phyloP scores from a whole-genome alignment of 805 yeast species.

The Sugiyamaella chiloensis region DNA sequence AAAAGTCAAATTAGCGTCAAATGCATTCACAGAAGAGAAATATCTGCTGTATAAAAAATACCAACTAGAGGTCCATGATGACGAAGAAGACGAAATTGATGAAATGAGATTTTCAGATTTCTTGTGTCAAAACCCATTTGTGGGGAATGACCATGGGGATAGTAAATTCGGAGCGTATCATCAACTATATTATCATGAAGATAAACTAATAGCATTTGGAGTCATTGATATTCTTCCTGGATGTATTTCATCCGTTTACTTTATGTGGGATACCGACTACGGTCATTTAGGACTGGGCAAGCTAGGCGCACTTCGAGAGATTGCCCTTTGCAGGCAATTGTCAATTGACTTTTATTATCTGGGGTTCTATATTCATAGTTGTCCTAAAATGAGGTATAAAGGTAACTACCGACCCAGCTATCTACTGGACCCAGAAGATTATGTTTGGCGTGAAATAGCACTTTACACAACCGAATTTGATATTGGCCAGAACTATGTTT shows the following conservation, averaged over 20 bases:
- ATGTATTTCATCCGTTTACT: conserved; percentile 72
- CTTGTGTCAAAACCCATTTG: conserved; percentile 66
- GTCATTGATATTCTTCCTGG: conserved; percentile 74
- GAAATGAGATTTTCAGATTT: conserved; percentile 56
- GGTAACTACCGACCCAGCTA: conserved; percentile 48
- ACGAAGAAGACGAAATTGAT: conserved; percentile 46
- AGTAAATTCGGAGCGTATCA: conserved; percentile 59
- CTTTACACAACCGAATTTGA: conserved; percentile 9
- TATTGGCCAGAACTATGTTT: conserved; percentile 6
- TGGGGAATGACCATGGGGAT: background rate
- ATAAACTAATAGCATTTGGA: conserved; percentile 65
- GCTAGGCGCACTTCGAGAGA: conserved; percentile 68
- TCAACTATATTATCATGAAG: conserved; percentile 69
- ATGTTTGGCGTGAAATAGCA: conserved; percentile 17
- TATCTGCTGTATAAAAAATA: conserved; percentile 52
- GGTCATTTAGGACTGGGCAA: conserved; percentile 72
- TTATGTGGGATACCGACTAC: conserved; percentile 83
- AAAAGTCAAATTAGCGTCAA: conserved; percentile 50
- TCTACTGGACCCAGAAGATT: conserved; percentile 32
- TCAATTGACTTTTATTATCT: conserved; percentile 60
- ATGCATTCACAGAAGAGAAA: conserved; percentile 55
- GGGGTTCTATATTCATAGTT: conserved; percentile 78
- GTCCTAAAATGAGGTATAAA: conserved; percentile 81
- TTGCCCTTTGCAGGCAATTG: conserved; percentile 49
- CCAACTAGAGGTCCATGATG: conserved; percentile 69